Evolutionary conservation across 768 basidiomycete genomes (phyloP), one percentile per base, ranked within the genome.

Genomic region (Leccinum disarticulatum): DNA sequence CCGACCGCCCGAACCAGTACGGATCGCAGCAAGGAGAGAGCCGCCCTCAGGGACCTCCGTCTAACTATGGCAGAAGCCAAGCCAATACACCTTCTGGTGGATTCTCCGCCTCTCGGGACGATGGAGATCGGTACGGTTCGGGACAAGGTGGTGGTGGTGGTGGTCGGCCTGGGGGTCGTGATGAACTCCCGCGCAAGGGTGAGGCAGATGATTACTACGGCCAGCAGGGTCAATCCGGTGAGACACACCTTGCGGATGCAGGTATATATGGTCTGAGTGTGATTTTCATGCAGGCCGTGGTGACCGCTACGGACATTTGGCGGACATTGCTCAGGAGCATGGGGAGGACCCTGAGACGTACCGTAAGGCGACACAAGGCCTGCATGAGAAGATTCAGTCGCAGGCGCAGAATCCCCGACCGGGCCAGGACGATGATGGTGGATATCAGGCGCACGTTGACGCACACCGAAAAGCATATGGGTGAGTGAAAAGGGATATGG

Each of bases 391-490:
- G 38, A 64, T 68, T n/a, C 60, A 73, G 50, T 28, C 60, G 0
- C 66, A 67, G 22, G 8, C 22, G 7, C 66, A 57, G 56, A 54
- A 59, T 50, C 56, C 46, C 25, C 59, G 19, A 7, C 27, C 27
- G 25, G 50, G 43, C 31, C 46, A 35, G 38, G 49, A 52, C 4
- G 28, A 64, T 13, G 51, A 61, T 0, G 66, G 64, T 3, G 52
- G 60, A 14, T 66, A 71, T 53, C 56, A 52, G 15, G 14, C 63
- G 1, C 73, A 71, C 0, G 54, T 64, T 2, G 66, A 69, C 19
- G 71, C 72, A n/a, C 73, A 73, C 25, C 59, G 58, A 7, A 73
- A 71, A 36, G 73, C 73, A 35, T 74, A 73, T 31, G 72, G 61
- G 72, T 74, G 43, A 62, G 73, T 58, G 22, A 15, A 14, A 28